These are phyloP conservation scores for Endoconidiophora polonica DNA, from an alignment of 2,329 filamentous ascomycete species.

Conservation along the genomic window DNA sequence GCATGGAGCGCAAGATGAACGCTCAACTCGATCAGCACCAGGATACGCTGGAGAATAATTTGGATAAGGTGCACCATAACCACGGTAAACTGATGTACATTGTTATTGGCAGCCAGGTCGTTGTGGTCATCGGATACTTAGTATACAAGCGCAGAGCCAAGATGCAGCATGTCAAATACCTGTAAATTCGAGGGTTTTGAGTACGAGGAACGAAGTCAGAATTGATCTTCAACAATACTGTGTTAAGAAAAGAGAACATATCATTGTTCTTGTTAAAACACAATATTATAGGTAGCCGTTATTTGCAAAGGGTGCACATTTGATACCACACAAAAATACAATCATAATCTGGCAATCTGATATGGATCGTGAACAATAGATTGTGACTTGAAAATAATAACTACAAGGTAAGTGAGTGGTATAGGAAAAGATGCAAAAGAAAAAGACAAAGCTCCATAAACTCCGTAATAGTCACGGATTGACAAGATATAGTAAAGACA, in stretches of 20 bases:
- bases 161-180: conserved; percentile 76
- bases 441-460: not conserved
- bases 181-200: conserved; percentile 30
- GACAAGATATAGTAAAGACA: too few relatives aligned
- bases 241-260: not conserved
- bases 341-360: not conserved
- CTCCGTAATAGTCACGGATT: too few relatives aligned
- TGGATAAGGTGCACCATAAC: conserved; percentile 31
- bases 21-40: conserved; percentile 35
- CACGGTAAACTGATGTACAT: conserved; percentile 46
- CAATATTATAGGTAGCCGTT: not conserved
- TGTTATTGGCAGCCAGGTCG: conserved; percentile 56
- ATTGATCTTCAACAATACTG: not conserved
- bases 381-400: not conserved
- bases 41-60: conserved; percentile 29
- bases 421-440: not conserved
- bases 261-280: not conserved
- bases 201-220: not conserved
- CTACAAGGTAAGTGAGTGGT: not conserved
- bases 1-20: conserved; percentile 36
- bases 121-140: conserved; percentile 52
- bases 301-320: not conserved
- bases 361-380: not conserved
- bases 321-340: too few relatives aligned
- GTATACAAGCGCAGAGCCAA: conserved; percentile 65